Base-by-base conservation (phyloP, 352 stramenopile species). In the Lagenidium giganteum region DNA sequence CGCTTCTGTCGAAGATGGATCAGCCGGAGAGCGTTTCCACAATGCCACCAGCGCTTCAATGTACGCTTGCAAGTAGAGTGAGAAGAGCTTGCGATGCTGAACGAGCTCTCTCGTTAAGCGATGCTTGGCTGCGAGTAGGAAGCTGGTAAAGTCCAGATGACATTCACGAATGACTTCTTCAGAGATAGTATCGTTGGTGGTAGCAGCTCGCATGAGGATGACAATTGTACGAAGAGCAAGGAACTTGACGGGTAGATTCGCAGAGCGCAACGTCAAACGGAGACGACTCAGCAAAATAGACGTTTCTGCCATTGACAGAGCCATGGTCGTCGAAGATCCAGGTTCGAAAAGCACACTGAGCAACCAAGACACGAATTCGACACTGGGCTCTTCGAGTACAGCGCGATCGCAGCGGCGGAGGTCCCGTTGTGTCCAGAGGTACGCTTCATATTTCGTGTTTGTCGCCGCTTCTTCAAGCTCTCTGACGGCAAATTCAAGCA, bases 361-460 rank as follows among this genome's bases (percentile, higher is more conserved):
- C 16, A 63, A 27, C 54, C 47, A 63, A 11, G 35, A 24, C 8
- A 70, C 68, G 7, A 93, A 47, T 51, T 96, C 83, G n/a, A 96
- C 61, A 13, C 64, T 76, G 12, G 86, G 78, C 13, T 92, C 77
- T n/a, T 58, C 30, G 7, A 70, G 8, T 12, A 75, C 69, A 2
- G 44, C 54, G 6, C 44, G 46, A 40, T 95, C 84, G 6, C 57
- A n/a, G 14, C 64, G 61, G 33, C 47, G 29, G 4, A 93, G 55
- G 2, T 77, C 71, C 13, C 80, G 64, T 22, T 95, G 69, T 0
- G 81, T 93, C 87, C 86, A 96, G 17, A 91, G 25, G 20, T 56
- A 33, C 0, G 86, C 76, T 51, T 92, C 73, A 24, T 70, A 93
- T 0, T 43, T 11, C 18, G 80, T 66, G 7, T 46, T 61, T 6